Conservation (phyloP, 306 rosid species). For the Chamaecrista fasciculata region DNA sequence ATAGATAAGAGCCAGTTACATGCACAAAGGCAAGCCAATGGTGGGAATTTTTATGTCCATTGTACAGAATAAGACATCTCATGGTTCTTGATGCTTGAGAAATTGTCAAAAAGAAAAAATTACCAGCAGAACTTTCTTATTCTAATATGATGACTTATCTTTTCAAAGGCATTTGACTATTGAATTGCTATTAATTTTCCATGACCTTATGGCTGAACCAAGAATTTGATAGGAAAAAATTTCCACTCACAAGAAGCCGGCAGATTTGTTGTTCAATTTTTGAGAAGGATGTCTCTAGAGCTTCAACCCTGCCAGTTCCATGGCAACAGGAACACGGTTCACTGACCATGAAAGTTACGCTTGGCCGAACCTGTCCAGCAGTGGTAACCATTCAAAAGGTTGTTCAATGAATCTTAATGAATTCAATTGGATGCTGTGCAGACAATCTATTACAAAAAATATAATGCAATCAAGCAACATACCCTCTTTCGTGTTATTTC, state of each 20-base stretch:
- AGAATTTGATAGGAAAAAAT: background rate
- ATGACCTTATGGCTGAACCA: constrained; percentile 8
- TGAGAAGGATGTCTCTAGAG: constrained; percentile 88
- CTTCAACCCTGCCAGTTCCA: constrained; percentile 97
- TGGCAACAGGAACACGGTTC: constrained; percentile 94
- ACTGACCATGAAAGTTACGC: constrained; percentile 95
- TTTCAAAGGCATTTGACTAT: constrained; percentile 4
- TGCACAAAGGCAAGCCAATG: background rate
- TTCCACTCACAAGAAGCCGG: constrained; percentile 74
- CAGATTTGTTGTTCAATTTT: constrained; percentile 95
- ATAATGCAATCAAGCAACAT: constrained; percentile 33
- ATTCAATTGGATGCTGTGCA: constrained; percentile 10
- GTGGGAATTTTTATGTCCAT: background rate
- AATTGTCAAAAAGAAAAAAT: constrained; percentile 18
- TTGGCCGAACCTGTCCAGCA: constrained; percentile 87
- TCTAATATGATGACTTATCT: background rate
- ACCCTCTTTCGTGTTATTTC: constrained; percentile 98
- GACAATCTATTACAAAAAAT: constrained; percentile 26
- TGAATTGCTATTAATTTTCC: background rate
- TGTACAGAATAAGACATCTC: constrained; percentile 1
- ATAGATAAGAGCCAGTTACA: constrained; percentile 1
- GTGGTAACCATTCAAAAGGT: constrained; percentile 17
- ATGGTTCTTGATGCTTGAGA: background rate
- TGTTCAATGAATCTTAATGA: constrained; percentile 17
- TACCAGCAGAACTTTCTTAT: background rate